A percentile compares a stretch with the other conserved stretches of the same genome.
phyloP scores from a whole-genome alignment of 1,284 basidiomycete genomes.

The Rhodotorula sp. region DNA sequence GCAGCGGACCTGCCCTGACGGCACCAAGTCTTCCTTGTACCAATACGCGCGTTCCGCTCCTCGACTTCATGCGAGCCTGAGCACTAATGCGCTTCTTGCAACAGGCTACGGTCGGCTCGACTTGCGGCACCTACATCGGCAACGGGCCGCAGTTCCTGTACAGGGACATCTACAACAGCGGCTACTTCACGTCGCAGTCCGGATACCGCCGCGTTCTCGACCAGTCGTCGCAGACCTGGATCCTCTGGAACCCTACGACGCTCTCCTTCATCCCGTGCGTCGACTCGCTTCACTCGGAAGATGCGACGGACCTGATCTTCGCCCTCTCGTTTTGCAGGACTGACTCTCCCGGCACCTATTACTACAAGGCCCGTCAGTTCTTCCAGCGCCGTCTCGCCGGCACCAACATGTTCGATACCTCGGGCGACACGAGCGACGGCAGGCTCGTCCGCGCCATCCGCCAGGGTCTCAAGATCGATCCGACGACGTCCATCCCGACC shows the following conservation, averaged over 20 bases:
- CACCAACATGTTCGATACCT: constrained; percentile 16
- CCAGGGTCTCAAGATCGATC: too few species aligned
- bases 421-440: constrained; percentile 15
- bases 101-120: constrained; percentile 12
- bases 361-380: constrained; percentile 2
- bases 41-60: not conserved
- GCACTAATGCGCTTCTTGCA: not conserved
- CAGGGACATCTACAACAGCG: constrained; percentile 5
- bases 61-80: not conserved
- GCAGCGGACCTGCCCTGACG: constrained; percentile 20
- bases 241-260: constrained; percentile 5
- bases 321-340: not conserved
- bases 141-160: constrained; percentile 14
- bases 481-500: too few species aligned
- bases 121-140: constrained; percentile 28
- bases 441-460: too few species aligned
- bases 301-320: too few species aligned
- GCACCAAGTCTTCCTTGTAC: constrained; percentile 7
- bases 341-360: constrained; percentile 7
- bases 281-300: not conserved
- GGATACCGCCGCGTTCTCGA: constrained; percentile 14
- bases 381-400: constrained; percentile 9
- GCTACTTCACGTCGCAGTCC: constrained; percentile 2
- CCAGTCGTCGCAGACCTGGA: not conserved
- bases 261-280: constrained; percentile 23